phyloP scores from a whole-genome alignment of 768 basidiomycete species.

The Suillus clintonianus region DNA sequence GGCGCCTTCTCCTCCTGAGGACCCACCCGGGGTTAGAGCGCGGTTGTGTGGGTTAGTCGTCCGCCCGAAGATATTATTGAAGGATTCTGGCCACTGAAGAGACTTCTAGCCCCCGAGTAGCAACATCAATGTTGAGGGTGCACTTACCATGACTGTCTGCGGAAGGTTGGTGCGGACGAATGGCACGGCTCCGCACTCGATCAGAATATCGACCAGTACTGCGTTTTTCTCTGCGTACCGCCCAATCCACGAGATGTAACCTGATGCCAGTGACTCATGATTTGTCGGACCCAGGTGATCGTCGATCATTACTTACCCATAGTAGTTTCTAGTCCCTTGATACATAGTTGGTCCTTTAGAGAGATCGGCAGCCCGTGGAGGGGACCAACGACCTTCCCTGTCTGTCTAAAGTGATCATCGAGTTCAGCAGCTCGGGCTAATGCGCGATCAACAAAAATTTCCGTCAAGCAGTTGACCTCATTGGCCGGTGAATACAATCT shows the following conservation, averaged over 20 bases:
- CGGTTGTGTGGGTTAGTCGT: conserved; percentile 78
- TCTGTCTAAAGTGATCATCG: conserved; percentile 60
- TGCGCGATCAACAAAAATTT: conserved; percentile 76
- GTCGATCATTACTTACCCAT: conserved; percentile 38
- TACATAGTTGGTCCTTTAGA: conserved; percentile 71
- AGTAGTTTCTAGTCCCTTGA: conserved; percentile 69
- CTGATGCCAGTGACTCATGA: neutral
- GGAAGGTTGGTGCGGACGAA: conserved; percentile 79
- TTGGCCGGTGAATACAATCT: neutral
- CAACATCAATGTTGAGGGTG: neutral
- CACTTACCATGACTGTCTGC: conserved; percentile 68
- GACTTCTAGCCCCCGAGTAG: neutral
- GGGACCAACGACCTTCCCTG: conserved; percentile 68
- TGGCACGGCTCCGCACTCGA: conserved; percentile 65
- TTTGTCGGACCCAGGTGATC: neutral
- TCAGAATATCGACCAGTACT: conserved; percentile 64
- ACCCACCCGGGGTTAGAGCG: conserved; percentile 74
- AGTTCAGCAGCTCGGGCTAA: conserved; percentile 63
- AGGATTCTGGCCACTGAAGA: conserved; percentile 72
- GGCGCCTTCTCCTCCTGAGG: conserved; percentile 85
- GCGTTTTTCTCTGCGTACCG: conserved; percentile 58
- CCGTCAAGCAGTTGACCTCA: conserved; percentile 80
- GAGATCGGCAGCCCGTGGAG: conserved; percentile 77
- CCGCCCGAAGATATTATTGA: conserved; percentile 77
- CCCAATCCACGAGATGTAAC: conserved; percentile 75